Conservation (phyloP, 2,329 filamentous ascomycete genomes). For the Neoascochyta sp. region DNA sequence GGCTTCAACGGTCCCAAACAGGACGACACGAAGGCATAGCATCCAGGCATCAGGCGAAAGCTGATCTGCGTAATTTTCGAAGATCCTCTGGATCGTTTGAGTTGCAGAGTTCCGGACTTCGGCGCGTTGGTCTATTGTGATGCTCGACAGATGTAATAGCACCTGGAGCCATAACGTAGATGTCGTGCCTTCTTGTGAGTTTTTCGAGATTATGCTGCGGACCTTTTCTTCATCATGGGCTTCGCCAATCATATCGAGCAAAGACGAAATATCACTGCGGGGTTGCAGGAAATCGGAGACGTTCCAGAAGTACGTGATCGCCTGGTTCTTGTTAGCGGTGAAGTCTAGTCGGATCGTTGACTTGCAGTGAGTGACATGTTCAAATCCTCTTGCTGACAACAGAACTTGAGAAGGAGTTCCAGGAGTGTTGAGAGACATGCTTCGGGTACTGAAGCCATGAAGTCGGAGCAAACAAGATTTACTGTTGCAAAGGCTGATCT, state of each 20-base stretch:
- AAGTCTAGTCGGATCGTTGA: background rate
- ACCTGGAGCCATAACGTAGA: slow-evolving; percentile 77
- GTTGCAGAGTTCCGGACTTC: slow-evolving; percentile 84
- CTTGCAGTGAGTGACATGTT: slow-evolving; percentile 89
- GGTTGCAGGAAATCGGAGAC: slow-evolving; percentile 78
- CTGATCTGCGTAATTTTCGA: slow-evolving; percentile 84
- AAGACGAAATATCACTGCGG: slow-evolving; percentile 41
- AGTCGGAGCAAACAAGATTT: slow-evolving; percentile 93
- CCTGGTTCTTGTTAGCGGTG: slow-evolving; percentile 47
- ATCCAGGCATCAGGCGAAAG: slow-evolving; percentile 77
- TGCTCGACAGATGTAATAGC: slow-evolving; percentile 65
- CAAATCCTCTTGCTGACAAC: slow-evolving; percentile 82
- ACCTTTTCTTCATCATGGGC: slow-evolving; percentile 49
- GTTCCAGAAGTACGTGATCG: slow-evolving; percentile 94
- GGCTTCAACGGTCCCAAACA: slow-evolving; percentile 72
- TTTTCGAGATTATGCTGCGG: slow-evolving; percentile 56
- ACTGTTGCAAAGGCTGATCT: slow-evolving; percentile 83
- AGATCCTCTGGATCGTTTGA: slow-evolving; percentile 84
- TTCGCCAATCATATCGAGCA: slow-evolving; percentile 24
- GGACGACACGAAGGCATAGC: slow-evolving; percentile 73
- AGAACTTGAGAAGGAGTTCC: slow-evolving; percentile 85
- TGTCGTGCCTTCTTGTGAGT: slow-evolving; percentile 59
- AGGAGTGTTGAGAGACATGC: slow-evolving; percentile 73
- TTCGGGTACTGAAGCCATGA: slow-evolving; percentile 68
- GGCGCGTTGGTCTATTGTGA: slow-evolving; percentile 67